These are phyloP conservation scores for Phytopythium vexans DNA, from an alignment of 352 stramenopile genomes.

Conservation along the genomic window DNA sequence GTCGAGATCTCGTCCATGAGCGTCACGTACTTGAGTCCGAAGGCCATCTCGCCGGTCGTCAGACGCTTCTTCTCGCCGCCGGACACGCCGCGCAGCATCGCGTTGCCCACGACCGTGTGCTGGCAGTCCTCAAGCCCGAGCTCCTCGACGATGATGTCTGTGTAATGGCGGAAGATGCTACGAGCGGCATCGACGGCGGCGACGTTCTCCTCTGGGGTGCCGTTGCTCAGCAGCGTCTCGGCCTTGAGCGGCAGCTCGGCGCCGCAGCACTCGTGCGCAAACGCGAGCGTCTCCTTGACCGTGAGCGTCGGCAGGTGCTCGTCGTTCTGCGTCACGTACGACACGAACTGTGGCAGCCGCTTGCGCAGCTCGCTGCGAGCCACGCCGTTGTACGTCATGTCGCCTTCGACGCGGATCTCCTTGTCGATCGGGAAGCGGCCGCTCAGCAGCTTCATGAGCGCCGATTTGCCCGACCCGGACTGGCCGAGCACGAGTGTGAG, in stretches of 20 bases:
- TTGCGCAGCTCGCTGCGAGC: conserved; percentile 24
- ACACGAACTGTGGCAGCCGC: conserved; percentile 41
- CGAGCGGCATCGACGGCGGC: conserved; percentile 27
- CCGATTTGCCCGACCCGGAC: conserved; percentile 46
- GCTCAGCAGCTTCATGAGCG: conserved; percentile 57
- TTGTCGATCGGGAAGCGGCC: conserved; percentile 46
- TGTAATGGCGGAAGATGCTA: conserved; percentile 42
- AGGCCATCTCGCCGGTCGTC: conserved; percentile 66
- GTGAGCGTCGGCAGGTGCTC: conserved; percentile 49
- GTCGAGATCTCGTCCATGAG: conserved; percentile 84
- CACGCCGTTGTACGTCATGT: conserved; percentile 52
- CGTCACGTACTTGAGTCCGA: conserved; percentile 70
- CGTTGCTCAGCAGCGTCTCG: conserved; percentile 28
- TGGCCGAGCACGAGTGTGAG: conserved; percentile 59
- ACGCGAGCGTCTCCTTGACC: conserved; percentile 52
- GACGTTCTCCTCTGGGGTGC: conserved; percentile 40
- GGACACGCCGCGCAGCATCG: conserved; percentile 52
- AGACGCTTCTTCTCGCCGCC: conserved; percentile 65
- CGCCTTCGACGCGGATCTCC: conserved; percentile 32
- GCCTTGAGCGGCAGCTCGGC: conserved; percentile 21
- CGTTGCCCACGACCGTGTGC: conserved; percentile 62
- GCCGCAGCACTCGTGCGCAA: conserved; percentile 56
- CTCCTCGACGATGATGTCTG: conserved; percentile 47
- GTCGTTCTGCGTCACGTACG: conserved; percentile 51
- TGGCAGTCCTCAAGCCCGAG: conserved; percentile 50